phyloP scores from a whole-genome alignment of 2,329 filamentous ascomycete species.

The Elsinoe batatas region DNA sequence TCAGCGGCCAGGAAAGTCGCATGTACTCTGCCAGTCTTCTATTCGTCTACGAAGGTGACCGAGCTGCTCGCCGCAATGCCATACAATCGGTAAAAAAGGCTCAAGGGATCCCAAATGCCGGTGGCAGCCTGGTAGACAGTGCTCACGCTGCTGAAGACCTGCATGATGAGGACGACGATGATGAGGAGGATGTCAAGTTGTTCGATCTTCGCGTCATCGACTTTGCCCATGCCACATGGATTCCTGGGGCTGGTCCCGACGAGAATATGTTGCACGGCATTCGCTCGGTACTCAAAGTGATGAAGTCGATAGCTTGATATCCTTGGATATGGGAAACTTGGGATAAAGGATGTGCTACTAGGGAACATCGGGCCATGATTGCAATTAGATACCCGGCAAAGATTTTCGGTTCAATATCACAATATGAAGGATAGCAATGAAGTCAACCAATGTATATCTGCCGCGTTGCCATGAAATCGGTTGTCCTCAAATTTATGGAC shows the following conservation, averaged over 20 bases:
- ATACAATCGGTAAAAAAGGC: slow-evolving; percentile 9
- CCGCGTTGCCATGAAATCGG: not conserved
- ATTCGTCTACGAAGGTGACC: slow-evolving; percentile 57
- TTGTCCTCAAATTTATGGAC: no score
- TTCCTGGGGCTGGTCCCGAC: slow-evolving; percentile 71
- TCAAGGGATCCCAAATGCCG: not conserved
- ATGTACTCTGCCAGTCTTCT: slow-evolving; percentile 59
- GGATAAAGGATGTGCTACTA: not conserved
- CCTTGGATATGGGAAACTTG: not conserved
- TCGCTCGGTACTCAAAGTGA: slow-evolving; percentile 58
- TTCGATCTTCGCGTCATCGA: slow-evolving; percentile 84
- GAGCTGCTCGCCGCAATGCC: slow-evolving; percentile 37
- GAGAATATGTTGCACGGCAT: slow-evolving; percentile 73
- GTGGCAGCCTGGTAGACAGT: slow-evolving; percentile 18
- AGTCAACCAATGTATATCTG: no score
- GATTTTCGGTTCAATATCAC: not conserved
- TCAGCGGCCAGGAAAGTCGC: slow-evolving; percentile 53
- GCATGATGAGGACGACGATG: slow-evolving; percentile 47
- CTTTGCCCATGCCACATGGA: slow-evolving; percentile 87
- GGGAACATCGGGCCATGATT: not conserved
- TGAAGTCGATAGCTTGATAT: slow-evolving; percentile 49
- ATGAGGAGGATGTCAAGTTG: slow-evolving; percentile 50
- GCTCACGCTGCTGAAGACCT: slow-evolving; percentile 29
- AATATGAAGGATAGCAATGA: not conserved
- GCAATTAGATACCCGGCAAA: slow-evolving; percentile 8